Base-by-base conservation (phyloP, 805 yeast species). In the Candida maltosa region DNA sequence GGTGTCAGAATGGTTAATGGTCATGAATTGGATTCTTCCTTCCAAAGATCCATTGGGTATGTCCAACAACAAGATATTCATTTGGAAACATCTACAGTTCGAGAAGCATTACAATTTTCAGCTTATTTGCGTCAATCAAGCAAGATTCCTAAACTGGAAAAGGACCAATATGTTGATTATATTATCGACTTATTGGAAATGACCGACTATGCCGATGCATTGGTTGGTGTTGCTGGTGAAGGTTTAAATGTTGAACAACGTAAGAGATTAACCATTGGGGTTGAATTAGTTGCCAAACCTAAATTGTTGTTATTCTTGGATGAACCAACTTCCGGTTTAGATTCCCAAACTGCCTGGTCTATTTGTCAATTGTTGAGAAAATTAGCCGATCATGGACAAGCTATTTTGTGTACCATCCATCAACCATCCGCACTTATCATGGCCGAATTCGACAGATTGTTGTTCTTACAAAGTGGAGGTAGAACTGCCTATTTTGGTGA, bases 341-440 rank as follows among this genome's bases (percentile, higher is more conserved):
- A 58, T 37, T 58, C 64, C 10, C 62, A 58, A 46, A 56, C 64
- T 37, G 64, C 64, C n/a, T 58, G 64, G 64, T 52, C 62, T 5
- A 56, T 58, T 26, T 58, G 61, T 42, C 48, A 52, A 34, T 56
- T 58, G 46, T 54, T 58, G 40, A 48, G 62, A 40, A 56, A 58
- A 41, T 51, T 58, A 34, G 55, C 60, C 26, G 57, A 57, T 45
- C 57, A 54, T 37, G 64, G 64, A 9, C 64, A 57, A 38, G 57
- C 64, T 16, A 56, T 58, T 34, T 47, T 58, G 41, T 58, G 64
- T 26, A 83, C 91, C 11, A 83, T 83, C 44, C 89, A 83, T 59
- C 91, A 83, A 58, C 91, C 93, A 47, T 83, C 91, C 6, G 87
- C 91, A 32, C 70, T 80, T 38, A 62, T 83, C 50, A 66, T 83